Percentiles rank a stretch among this genome's conserved stretches.
These are phyloP conservation scores for Cladorrhinum sp. DNA, from an alignment of 2,329 filamentous ascomycete genomes.

Conservation along the genomic window DNA sequence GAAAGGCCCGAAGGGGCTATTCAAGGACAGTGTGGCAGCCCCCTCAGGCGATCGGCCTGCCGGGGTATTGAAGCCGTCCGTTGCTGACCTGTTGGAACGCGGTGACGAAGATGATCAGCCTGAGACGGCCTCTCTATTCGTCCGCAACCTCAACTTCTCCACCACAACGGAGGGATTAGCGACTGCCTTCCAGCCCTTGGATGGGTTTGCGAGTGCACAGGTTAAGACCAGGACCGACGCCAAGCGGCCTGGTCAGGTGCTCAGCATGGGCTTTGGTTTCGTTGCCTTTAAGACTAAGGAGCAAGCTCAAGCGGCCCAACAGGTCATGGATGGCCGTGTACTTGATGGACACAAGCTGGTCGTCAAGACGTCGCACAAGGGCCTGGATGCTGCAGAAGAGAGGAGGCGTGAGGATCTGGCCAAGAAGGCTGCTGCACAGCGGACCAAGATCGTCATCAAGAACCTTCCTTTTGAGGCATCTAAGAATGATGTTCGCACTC, in stretches of 20 bases:
- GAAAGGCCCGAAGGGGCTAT: conserved; percentile 83
- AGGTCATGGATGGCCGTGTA: conserved; percentile 82
- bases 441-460: conserved; percentile 95
- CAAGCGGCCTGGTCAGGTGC: conserved; percentile 80
- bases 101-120: conserved; percentile 50
- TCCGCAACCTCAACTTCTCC: conserved; percentile 89
- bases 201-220: conserved; percentile 82
- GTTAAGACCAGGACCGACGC: conserved; percentile 93
- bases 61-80: conserved; percentile 60
- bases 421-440: conserved; percentile 72
- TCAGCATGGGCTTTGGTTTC: conserved; percentile 98
- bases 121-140: conserved; percentile 80
- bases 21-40: conserved; percentile 40
- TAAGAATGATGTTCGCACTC: conserved; percentile 83
- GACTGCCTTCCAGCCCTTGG: conserved; percentile 74
- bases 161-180: conserved; percentile 75
- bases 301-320: conserved; percentile 74
- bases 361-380: conserved; percentile 84
- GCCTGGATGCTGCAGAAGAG: conserved; percentile 82
- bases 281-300: conserved; percentile 56
- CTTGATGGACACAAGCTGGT: conserved; percentile 85
- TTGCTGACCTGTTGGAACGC: conserved; percentile 64
- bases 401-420: conserved; percentile 76
- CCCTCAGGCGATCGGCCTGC: conserved; percentile 36
- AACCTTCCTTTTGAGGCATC: conserved; percentile 94